Percentiles rank a stretch among this genome's conserved stretches.
Conservation (phyloP, 331 rosid genomes). For the Prunus yedoensis region DNA sequence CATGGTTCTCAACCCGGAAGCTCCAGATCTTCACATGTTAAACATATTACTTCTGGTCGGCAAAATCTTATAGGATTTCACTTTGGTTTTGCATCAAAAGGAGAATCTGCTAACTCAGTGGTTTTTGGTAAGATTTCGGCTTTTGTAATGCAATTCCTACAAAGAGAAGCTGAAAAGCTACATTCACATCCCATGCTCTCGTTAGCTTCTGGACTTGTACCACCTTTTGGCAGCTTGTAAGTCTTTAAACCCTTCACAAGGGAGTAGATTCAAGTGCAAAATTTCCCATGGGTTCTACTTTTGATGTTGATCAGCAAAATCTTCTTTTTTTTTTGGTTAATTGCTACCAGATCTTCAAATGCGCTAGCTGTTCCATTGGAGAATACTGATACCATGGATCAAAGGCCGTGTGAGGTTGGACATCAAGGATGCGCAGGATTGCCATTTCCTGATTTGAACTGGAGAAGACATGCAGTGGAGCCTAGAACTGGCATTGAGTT, state of each 20-base stretch:
- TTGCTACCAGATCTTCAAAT: conserved; percentile 63
- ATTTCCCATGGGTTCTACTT: conserved; percentile 4
- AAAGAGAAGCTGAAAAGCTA: conserved; percentile 55
- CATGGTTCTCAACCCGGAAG: conserved; percentile 40
- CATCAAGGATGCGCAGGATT: conserved; percentile 45
- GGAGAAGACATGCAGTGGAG: conserved; percentile 65
- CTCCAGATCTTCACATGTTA: conserved; percentile 36
- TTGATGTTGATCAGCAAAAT: conserved; percentile 14
- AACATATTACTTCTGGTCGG: conserved; percentile 39
- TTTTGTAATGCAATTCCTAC: conserved; percentile 41
- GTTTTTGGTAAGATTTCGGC: conserved; percentile 56
- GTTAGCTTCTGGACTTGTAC: conserved; percentile 68
- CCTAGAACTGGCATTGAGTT: conserved; percentile 91
- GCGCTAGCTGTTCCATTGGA: conserved; percentile 53
- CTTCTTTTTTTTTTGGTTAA: too few relatives aligned
- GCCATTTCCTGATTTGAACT: conserved; percentile 44
- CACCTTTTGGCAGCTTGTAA: conserved; percentile 80
- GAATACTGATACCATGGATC: conserved; percentile 50
- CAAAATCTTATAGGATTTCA: conserved; percentile 38
- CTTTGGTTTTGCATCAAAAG: conserved; percentile 48
- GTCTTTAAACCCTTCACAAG: conserved; percentile 25
- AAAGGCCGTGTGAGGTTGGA: conserved; percentile 58
- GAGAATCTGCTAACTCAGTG: conserved; percentile 27
- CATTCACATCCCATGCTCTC: conserved; percentile 58
- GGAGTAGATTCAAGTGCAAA: conserved; percentile 21